Percentiles rank a stretch among this genome's conserved stretches.
phyloP scores from a whole-genome alignment of 2,329 filamentous ascomycete genomes.

The Teratosphaeria gauchensis region DNA sequence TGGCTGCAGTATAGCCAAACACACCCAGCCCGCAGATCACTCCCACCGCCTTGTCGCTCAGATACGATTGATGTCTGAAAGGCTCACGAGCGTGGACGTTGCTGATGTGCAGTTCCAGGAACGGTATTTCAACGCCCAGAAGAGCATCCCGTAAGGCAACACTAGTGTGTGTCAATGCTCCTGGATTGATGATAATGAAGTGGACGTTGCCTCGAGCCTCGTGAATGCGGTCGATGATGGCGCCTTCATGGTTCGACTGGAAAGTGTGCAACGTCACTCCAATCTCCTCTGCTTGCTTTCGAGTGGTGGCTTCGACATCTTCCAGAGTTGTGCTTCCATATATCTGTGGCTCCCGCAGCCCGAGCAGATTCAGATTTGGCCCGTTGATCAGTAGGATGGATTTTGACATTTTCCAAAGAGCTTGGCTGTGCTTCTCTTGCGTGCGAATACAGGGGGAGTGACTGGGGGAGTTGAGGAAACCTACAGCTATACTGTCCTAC shows the following conservation, averaged over 20 bases:
- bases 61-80: conserved; percentile 60
- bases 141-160: conserved; percentile 68
- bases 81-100: conserved; percentile 65
- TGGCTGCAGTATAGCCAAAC: conserved; percentile 38
- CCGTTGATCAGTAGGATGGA: conserved; percentile 16
- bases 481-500: neutral
- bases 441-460: neutral
- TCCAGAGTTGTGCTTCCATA: conserved; percentile 58
- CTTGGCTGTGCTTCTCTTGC: neutral
- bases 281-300: conserved; percentile 41
- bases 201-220: conserved; percentile 50
- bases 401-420: conserved; percentile 2
- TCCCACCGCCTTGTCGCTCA: conserved; percentile 65
- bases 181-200: conserved; percentile 66
- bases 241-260: conserved; percentile 72
- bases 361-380: conserved; percentile 74
- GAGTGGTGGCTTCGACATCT: conserved; percentile 47
- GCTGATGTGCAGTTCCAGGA: conserved; percentile 67
- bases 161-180: conserved; percentile 65
- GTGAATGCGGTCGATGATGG: conserved; percentile 64
- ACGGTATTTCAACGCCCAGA: conserved; percentile 58
- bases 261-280: conserved; percentile 48
- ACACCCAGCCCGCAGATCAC: conserved; percentile 58
- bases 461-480: neutral
- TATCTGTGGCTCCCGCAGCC: conserved; percentile 61